Evolutionary conservation across 768 basidiomycete genomes (phyloP).

Genomic region (Lactifluus volemus): DNA sequence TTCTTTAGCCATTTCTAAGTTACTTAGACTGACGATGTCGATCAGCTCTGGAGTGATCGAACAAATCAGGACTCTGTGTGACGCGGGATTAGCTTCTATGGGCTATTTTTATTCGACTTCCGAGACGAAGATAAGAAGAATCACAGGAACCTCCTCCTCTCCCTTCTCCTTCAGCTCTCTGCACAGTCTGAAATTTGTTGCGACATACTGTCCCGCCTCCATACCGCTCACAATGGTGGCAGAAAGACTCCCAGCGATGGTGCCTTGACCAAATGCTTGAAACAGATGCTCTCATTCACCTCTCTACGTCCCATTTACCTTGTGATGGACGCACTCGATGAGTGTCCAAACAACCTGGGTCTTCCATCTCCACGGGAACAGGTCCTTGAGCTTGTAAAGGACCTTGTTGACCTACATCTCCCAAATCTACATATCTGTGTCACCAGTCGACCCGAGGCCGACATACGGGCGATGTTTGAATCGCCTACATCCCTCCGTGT

Average conservation of each 20-base stretch:
- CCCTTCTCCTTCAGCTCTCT: not conserved
- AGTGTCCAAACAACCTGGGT: not conserved
- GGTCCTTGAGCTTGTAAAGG: not conserved
- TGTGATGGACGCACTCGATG: not conserved
- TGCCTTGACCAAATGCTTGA: not conserved
- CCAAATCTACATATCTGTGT: not conserved
- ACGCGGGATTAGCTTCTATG: not conserved
- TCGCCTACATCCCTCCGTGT: not conserved
- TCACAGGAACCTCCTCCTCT: not conserved
- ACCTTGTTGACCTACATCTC: not conserved
- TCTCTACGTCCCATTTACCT: not conserved
- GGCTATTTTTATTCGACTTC: not conserved
- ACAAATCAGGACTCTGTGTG: not conserved
- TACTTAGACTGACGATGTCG: not conserved
- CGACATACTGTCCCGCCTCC: not conserved
- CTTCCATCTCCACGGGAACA: not conserved
- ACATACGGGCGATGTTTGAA: not conserved
- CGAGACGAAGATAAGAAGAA: not conserved
- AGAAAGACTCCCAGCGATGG: not conserved
- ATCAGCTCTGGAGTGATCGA: not conserved
- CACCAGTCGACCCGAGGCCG: not conserved
- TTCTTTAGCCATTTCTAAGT: not conserved
- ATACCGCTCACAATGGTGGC: not conserved
- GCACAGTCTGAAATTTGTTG: not conserved
- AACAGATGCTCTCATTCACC: not conserved